Conservation (phyloP, 441 rosid species). For the Brassica hybrid region DNA sequence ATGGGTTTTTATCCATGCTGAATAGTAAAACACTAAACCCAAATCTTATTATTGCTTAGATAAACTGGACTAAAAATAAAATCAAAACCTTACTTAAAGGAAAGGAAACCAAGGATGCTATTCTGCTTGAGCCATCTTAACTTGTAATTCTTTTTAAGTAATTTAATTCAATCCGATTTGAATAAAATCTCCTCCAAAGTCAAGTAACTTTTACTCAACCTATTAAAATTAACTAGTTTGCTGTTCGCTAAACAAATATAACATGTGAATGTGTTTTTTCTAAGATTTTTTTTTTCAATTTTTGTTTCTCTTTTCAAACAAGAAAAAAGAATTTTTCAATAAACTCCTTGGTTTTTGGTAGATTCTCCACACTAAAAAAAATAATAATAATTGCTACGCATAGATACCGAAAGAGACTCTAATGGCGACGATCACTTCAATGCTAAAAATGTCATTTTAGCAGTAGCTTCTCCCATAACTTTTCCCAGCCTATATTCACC, state of each 20-base stretch:
- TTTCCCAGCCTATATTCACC: conserved; percentile 21
- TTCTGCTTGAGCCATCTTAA: conserved; percentile 13
- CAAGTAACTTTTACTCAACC: no score
- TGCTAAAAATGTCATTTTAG: conserved; percentile 24
- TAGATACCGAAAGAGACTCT: conserved; percentile 39
- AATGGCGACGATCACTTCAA: conserved; percentile 28
- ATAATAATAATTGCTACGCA: neutral
- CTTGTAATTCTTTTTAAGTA: no score
- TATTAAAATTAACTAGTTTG: neutral
- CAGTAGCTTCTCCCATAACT: conserved; percentile 7
- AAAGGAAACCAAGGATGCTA: conserved; percentile 4
- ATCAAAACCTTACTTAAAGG: neutral
- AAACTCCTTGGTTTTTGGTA: conserved; percentile 6
- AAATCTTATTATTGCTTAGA: neutral
- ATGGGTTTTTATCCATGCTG: neutral
- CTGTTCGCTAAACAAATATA: neutral
- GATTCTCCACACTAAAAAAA: conserved; percentile 22
- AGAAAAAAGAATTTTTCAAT: neutral
- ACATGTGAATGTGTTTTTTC: neutral
- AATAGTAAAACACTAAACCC: neutral
- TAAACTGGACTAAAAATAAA: neutral
- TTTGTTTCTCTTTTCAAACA: no score
- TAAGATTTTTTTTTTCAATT: neutral
- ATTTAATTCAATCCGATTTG: no score
- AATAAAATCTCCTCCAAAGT: no score